Conservation (phyloP, 1,284 basidiomycete genomes). For the Ganoderma resinaceum region DNA sequence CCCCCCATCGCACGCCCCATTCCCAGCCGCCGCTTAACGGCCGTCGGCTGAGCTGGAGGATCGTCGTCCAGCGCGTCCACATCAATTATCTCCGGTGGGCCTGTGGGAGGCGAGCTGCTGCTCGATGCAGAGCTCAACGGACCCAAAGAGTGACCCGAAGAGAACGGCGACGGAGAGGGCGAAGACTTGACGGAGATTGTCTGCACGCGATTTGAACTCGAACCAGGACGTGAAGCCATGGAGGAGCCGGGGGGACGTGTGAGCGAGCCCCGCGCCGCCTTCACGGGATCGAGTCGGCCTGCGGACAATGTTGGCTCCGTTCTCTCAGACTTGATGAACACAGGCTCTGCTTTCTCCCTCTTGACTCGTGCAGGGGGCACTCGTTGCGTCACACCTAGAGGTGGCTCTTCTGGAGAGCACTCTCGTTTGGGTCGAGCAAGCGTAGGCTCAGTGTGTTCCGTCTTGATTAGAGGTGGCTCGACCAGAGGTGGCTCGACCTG, state of each 20-base stretch:
- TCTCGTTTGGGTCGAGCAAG: neutral
- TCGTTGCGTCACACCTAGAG: slow-evolving; percentile 2
- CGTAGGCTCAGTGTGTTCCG: neutral
- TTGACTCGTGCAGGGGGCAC: neutral
- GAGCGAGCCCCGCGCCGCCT: neutral
- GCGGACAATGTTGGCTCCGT: neutral
- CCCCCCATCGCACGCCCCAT: slow-evolving; percentile 60
- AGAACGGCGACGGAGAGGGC: slow-evolving; percentile 4
- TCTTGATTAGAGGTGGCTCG: neutral
- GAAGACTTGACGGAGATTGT: slow-evolving; percentile 4
- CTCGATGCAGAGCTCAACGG: slow-evolving; percentile 6
- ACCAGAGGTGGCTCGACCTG: neutral
- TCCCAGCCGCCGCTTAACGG: slow-evolving; percentile 61
- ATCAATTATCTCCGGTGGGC: neutral
- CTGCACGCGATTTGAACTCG: neutral
- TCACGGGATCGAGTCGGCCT: neutral
- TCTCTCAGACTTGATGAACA: slow-evolving; percentile 3
- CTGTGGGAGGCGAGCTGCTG: slow-evolving; percentile 4
- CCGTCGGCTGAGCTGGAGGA: slow-evolving; percentile 30
- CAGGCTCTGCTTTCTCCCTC: neutral
- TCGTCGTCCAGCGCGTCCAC: slow-evolving; percentile 2
- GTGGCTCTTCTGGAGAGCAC: slow-evolving; percentile 2
- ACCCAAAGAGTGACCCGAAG: neutral
- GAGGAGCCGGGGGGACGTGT: neutral
- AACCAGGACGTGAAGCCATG: neutral